Base-by-base conservation (phyloP, 441 rosid genomes). In the Erodium moschatum region DNA sequence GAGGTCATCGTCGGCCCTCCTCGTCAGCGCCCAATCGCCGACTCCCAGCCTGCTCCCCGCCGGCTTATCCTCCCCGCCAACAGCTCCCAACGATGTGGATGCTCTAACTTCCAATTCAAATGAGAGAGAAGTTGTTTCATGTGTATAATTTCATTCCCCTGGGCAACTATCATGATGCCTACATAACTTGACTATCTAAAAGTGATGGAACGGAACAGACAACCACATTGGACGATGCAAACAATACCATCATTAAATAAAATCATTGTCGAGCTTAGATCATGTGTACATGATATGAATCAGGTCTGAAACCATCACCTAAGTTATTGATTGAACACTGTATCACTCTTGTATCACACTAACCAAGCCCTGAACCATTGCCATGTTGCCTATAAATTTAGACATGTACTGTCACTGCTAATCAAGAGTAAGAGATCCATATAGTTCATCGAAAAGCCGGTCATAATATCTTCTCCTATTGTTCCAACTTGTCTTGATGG, bases 131-230 rank as follows among this genome's bases (percentile, higher is more conserved):
- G 5, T 40, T 3, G 12, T 42, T 60, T 8, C 7, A 58, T 15
- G 31, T 4, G 62, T 52, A 56, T 58, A 15, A 5, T 31, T 42
- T 5, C 12, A 62, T 33, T 33, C 4, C 33, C 21, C 1, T 9
- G 1, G 38, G 6, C 42, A 29, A 65, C 35, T 50, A 78, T 81
- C 69, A 80, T 73, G 73, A 6, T 68, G 74, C 73, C 70, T 50
- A 64, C 73, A 70, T 68, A 71, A 68, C 60, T 74, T 54, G 42
- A 35, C 42, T 9, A 56, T 63, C 68, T 68, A 66, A 5, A 68
- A 8, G 48, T 60, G 27, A n/a, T 33, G 48, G 48, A 42, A 42
- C 2, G 2, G 5, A 64, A 64, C 42, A 8, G 48, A 56, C 20
- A 62, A 35, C 65, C 65, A 62, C 33, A 62, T 27, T 19, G 12